These are phyloP conservation scores for Cenococcum geophilum DNA, from an alignment of 495 filamentous ascomycete species.

Conservation along the genomic window DNA sequence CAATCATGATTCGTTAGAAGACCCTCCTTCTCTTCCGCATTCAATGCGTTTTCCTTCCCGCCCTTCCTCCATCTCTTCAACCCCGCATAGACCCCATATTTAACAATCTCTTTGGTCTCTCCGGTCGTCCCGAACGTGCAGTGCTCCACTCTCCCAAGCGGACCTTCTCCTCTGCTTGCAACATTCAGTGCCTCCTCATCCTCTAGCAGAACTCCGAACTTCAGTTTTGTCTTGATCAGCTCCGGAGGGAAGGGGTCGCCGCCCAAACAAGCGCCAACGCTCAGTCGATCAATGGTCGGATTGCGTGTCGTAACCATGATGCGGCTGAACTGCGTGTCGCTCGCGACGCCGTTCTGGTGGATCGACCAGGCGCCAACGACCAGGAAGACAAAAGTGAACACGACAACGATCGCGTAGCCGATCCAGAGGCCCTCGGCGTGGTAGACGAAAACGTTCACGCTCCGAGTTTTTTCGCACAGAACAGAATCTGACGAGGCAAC, in stretches of 20 bases:
- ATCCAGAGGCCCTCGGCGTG: conserved; percentile 35
- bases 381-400: conserved; percentile 30
- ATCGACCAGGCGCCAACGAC: conserved; percentile 35
- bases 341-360: conserved; percentile 36
- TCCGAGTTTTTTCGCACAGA: conserved; percentile 28
- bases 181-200: conserved; percentile 10
- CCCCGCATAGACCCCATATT: conserved; percentile 31
- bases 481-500: conserved; percentile 24
- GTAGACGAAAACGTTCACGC: conserved; percentile 37
- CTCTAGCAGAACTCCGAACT: conserved; percentile 37
- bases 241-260: conserved; percentile 41
- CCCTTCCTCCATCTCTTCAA: conserved; percentile 26
- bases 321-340: conserved; percentile 40
- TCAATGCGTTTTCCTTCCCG: conserved; percentile 12
- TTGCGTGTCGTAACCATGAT: conserved; percentile 43
- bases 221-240: conserved; percentile 34
- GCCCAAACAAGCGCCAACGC: conserved; percentile 40
- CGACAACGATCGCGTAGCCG: conserved; percentile 39
- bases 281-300: conserved; percentile 36
- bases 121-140: conserved; percentile 26
- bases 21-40: conserved; percentile 16
- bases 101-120: conserved; percentile 28
- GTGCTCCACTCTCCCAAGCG: conserved; percentile 25
- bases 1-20: conserved; percentile 9
- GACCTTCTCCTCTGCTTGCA: conserved; percentile 12